Conservation (phyloP, 1,284 basidiomycete genomes). For the Cutaneotrichosporon spelunceum region DNA sequence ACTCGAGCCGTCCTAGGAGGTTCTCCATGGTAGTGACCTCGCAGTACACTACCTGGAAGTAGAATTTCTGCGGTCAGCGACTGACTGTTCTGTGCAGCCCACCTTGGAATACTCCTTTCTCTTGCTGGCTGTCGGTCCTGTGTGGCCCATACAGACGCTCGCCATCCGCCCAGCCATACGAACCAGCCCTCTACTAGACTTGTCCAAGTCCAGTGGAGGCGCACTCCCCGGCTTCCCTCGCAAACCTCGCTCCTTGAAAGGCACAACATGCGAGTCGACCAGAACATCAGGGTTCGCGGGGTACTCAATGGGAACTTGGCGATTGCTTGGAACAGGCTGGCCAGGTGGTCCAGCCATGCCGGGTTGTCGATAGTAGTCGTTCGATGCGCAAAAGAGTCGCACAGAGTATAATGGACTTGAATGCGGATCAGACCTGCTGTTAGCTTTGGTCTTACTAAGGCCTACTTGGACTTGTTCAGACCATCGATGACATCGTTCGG, state of each 20-base stretch:
- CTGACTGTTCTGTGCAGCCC: neutral
- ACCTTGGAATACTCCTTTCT: conserved; percentile 48
- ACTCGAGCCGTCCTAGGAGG: conserved; percentile 54
- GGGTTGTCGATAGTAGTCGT: conserved; percentile 65
- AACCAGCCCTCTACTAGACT: conserved; percentile 54
- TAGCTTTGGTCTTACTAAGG: neutral
- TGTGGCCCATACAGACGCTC: conserved; percentile 80
- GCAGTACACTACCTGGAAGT: conserved; percentile 75
- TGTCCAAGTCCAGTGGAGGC: conserved; percentile 79
- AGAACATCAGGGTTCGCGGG: conserved; percentile 86
- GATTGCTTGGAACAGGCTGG: conserved; percentile 30
- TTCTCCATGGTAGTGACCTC: conserved; percentile 68
- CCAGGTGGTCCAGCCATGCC: conserved; percentile 47
- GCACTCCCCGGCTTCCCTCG: conserved; percentile 97
- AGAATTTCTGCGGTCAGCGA: conserved; percentile 65
- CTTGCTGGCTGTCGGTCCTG: conserved; percentile 58
- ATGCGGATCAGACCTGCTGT: conserved; percentile 29
- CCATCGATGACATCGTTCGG: conserved; percentile 38
- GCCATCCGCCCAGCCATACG: conserved; percentile 58
- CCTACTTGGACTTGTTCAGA: conserved; percentile 37
- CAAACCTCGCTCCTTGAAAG: conserved; percentile 80
- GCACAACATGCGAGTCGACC: conserved; percentile 67
- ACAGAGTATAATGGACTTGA: conserved; percentile 51
- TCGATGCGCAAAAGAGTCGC: conserved; percentile 87
- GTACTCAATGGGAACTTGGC: conserved; percentile 71